Evolutionary conservation across 2,329 filamentous ascomycete species (phyloP).

Genomic region (Tolypocladium tropicale): DNA sequence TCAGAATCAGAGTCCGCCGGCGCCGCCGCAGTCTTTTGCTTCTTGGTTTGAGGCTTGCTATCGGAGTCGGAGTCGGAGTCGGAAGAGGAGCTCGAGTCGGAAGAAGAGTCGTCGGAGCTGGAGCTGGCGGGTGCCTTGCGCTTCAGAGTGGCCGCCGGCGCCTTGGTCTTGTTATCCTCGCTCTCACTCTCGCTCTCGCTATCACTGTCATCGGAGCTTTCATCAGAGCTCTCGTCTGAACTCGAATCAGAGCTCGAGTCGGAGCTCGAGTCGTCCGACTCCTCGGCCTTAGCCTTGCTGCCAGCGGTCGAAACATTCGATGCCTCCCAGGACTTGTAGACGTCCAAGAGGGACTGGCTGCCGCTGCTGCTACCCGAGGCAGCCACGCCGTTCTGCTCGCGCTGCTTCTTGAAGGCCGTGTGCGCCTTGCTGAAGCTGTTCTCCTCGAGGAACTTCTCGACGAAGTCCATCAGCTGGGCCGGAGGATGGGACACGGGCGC

Average conservation of each 20-base stretch:
- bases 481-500: conserved; percentile 30
- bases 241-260: conserved; percentile 25
- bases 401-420: conserved; percentile 53
- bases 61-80: conserved; percentile 32
- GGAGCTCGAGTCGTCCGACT: conserved; percentile 16
- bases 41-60: conserved; percentile 41
- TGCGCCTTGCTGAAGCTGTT: conserved; percentile 54
- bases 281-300: conserved; percentile 10
- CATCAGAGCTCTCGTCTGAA: conserved; percentile 19
- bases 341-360: conserved; percentile 33
- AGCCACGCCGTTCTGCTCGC: conserved; percentile 40
- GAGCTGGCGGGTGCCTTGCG: conserved; percentile 26
- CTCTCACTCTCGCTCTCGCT: conserved; percentile 14
- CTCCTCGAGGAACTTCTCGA: conserved; percentile 56
- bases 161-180: conserved; percentile 12
- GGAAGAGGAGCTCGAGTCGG: conserved; percentile 20
- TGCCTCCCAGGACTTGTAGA: conserved; percentile 41
- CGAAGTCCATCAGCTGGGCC: conserved; percentile 53
- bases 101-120: conserved; percentile 3
- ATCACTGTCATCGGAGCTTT: conserved; percentile 15
- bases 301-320: conserved; percentile 8
- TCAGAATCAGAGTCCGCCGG: conserved; percentile 7
- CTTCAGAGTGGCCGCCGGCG: conserved; percentile 22
- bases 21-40: conserved; percentile 29
- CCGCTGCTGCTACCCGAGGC: conserved; percentile 7